phyloP scores from a whole-genome alignment of 1,284 basidiomycete species.

The Hypsizygus ulmarius region DNA sequence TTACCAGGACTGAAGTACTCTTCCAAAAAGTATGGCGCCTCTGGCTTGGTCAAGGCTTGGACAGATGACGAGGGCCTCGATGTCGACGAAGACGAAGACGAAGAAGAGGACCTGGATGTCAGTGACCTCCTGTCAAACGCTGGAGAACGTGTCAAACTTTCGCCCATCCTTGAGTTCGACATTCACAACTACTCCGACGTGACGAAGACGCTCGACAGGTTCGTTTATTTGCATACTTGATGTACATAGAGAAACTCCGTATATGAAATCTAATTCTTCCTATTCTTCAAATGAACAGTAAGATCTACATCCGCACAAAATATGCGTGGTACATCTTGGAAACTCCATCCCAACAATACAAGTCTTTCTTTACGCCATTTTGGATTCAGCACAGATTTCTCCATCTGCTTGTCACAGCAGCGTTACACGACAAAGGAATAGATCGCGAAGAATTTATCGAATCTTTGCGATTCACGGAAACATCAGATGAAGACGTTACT shows the following conservation, averaged over 20 bases:
- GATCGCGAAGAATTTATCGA: constrained; percentile 38
- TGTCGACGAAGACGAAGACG: constrained; percentile 21
- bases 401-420: constrained; percentile 41
- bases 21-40: constrained; percentile 28
- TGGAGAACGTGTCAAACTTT: constrained; percentile 39
- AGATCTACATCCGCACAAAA: constrained; percentile 39
- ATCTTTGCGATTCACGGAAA: constrained; percentile 26
- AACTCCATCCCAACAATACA: constrained; percentile 43
- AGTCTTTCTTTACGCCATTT: constrained; percentile 39
- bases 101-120: constrained; percentile 13
- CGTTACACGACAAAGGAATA: constrained; percentile 31
- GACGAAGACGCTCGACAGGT: constrained; percentile 38
- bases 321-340: constrained; percentile 65
- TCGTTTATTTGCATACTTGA: constrained; percentile 7
- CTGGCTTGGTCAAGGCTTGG: constrained; percentile 34
- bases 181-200: constrained; percentile 38
- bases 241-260: neutral
- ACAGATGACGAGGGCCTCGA: constrained; percentile 24
- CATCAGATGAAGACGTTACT: constrained; percentile 18
- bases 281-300: constrained; percentile 27
- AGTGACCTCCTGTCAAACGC: constrained; percentile 13
- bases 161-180: constrained; percentile 45
- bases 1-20: constrained; percentile 31
- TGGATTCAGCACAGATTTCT: constrained; percentile 48
- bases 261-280: neutral